These are phyloP conservation scores for Termitomyces sp. DNA, from an alignment of 768 basidiomycete species.

Conservation along the genomic window DNA sequence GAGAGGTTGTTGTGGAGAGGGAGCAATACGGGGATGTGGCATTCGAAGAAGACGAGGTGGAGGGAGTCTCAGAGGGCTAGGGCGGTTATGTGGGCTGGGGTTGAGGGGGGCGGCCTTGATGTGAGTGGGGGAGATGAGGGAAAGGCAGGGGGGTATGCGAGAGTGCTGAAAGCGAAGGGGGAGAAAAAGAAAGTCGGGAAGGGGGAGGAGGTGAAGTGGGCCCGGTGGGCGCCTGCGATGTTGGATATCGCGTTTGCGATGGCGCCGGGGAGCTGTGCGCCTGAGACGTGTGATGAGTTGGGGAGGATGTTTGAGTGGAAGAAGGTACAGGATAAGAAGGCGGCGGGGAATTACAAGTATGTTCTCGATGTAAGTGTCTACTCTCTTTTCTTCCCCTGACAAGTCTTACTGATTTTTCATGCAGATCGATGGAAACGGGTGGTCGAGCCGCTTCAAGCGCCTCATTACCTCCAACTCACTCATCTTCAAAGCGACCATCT, in stretches of 20 bases:
- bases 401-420: neutral
- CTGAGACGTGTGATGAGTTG: constrained; percentile 38
- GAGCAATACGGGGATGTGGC: constrained; percentile 63
- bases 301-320: constrained; percentile 43
- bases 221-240: constrained; percentile 39
- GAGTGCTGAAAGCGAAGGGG: constrained; percentile 27
- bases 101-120: constrained; percentile 37
- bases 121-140: constrained; percentile 14
- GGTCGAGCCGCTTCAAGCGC: constrained; percentile 62
- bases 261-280: constrained; percentile 35
- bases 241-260: constrained; percentile 49
- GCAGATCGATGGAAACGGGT: constrained; percentile 56
- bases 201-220: constrained; percentile 23
- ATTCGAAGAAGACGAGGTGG: constrained; percentile 38
- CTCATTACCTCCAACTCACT: constrained; percentile 56
- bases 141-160: constrained; percentile 22
- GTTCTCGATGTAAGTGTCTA: constrained; percentile 46
- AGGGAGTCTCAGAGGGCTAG: constrained; percentile 38
- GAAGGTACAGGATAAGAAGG: constrained; percentile 29
- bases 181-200: constrained; percentile 27
- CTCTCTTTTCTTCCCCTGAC: neutral
- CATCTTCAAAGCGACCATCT: constrained; percentile 60
- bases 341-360: constrained; percentile 56
- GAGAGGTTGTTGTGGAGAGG: constrained; percentile 68
- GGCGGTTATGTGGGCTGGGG: constrained; percentile 30